Percentiles rank a stretch among this genome's conserved stretches.
phyloP scores from a whole-genome alignment of 2,329 filamentous ascomycete species.

The Exophiala xenobiotica region DNA sequence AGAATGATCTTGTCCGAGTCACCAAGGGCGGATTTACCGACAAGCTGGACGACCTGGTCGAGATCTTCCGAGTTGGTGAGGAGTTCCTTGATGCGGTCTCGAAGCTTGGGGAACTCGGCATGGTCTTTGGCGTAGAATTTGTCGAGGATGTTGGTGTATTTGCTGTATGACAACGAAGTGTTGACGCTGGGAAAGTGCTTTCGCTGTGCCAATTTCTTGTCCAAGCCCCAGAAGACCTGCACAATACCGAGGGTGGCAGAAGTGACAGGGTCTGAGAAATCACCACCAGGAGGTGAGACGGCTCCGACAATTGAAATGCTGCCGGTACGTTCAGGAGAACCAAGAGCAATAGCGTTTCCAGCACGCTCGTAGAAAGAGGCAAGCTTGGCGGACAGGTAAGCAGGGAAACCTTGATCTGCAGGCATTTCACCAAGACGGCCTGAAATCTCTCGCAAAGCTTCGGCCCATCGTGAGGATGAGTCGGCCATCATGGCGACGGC shows the following conservation, averaged over 20 bases:
- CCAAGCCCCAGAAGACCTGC: conserved; percentile 98
- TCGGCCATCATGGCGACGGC: conserved; percentile 99
- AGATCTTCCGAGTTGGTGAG: conserved; percentile 94
- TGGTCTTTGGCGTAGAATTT: conserved; percentile 92
- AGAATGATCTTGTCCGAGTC: conserved; percentile 98
- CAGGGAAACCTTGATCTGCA: conserved; percentile 98
- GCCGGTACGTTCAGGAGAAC: conserved; percentile 82
- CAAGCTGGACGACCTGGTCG: conserved; percentile 96
- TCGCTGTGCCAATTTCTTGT: conserved; percentile 98
- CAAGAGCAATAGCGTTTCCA: conserved; percentile 79
- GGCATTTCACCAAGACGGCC: conserved; percentile 99
- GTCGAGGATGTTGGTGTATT: conserved; percentile 86
- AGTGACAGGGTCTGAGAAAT: conserved; percentile 98
- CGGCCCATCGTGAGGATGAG: conserved; percentile 96
- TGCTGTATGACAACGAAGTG: conserved; percentile 90
- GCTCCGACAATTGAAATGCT: conserved; percentile 98
- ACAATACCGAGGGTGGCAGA: conserved; percentile 92
- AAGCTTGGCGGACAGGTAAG: conserved; percentile 93
- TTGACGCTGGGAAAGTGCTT: conserved; percentile 99
- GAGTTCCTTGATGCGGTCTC: conserved; percentile 90
- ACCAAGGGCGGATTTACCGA: conserved; percentile 93
- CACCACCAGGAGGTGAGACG: conserved; percentile 94
- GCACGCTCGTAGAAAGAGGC: conserved; percentile 99
- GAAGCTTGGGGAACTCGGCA: conserved; percentile 88
- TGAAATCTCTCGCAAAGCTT: conserved; percentile 96